Percentiles rank a stretch among this genome's conserved stretches.
Conservation (phyloP, 192 early-diverging fungal genomes). For the Diversispora eburnea region DNA sequence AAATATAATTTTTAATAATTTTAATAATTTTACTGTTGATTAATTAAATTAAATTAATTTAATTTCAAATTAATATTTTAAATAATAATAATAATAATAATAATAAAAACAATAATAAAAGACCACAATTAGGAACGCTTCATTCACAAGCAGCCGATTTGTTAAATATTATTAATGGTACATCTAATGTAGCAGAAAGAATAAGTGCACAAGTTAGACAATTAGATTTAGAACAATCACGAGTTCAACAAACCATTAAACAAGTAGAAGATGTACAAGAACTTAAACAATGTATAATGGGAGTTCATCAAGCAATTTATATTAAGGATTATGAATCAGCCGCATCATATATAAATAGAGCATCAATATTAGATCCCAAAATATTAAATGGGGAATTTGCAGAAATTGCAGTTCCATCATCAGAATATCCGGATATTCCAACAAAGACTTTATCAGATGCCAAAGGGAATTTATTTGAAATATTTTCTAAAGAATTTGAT, state of each 20-base stretch:
- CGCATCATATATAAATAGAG: constrained; percentile 59
- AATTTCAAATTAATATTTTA: too few species aligned
- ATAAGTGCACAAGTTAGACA: constrained; percentile 84
- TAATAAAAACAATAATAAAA: constrained; percentile 14
- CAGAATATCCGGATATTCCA: constrained; percentile 54
- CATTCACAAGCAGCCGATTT: constrained; percentile 46
- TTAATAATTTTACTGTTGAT: too few species aligned
- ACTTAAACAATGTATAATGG: constrained; percentile 63
- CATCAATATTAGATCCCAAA: constrained; percentile 52
- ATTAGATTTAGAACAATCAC: constrained; percentile 76
- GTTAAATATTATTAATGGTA: constrained; percentile 56
- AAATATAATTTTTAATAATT: constrained; percentile 1
- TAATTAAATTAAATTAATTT: too few species aligned
- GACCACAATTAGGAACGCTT: constrained; percentile 52
- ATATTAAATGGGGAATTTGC: constrained; percentile 63
- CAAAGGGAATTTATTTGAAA: constrained; percentile 59
- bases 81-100: background rate
- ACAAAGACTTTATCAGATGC: constrained; percentile 55
- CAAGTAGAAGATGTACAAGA: constrained; percentile 76
- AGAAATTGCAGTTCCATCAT: constrained; percentile 53
- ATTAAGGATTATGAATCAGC: constrained; percentile 65
- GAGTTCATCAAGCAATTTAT: constrained; percentile 60
- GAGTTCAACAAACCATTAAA: constrained; percentile 63
- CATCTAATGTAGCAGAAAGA: constrained; percentile 69
- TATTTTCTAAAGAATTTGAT: constrained; percentile 79